Evolutionary conservation across 1,284 basidiomycete species (phyloP), one percentile per base, ranked within the genome.

Genomic region (Mycena sp.): DNA sequence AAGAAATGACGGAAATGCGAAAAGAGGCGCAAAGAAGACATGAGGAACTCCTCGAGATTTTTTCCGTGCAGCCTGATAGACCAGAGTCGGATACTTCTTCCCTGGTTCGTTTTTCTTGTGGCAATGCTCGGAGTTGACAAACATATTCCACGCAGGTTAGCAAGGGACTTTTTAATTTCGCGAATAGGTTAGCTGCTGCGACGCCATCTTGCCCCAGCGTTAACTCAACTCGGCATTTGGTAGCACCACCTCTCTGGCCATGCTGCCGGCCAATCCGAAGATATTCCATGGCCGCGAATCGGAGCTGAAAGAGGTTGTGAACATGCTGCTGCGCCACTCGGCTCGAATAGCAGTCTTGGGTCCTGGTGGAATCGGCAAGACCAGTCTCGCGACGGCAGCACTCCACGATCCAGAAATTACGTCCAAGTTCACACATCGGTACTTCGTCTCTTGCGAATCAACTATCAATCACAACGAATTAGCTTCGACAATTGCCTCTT

Each of bases 391-490:
- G 3, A 43, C 43, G 5, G 41, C 59, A n/a, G 63, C 56, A 4
- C 58, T 67, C 6, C 63, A 67, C 32, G 58, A 64, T 55, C 65
- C 63, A 7, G 52, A 48, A 2, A 32, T 66, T 40, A 37, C 26
- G 32, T n/a, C 37, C 21, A 58, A 16, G 40, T 66, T 54, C 29
- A n/a, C 29, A 12, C 23, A 37, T 12, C 45, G 59, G 12, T 38
- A 55, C 54, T 66, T 66, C 35, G 30, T 66, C 14, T 50, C 55
- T 21, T 66, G 55, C 28, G 64, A 66, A 30, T 52, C 48, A 5
- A 61, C 49, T 4, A 61, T 69, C n/a, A 71, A 72, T 6, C 55
- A 59, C n/a, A 70, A 74, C 35, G 69, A 71, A 7, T 63, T 77
- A 6, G 48, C 76, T 12, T 44, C 56, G 11, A 71, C 73, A 28